These are phyloP conservation scores for Microdochium bolleyi DNA, from an alignment of 2,329 filamentous ascomycete genomes.

Conservation along the genomic window DNA sequence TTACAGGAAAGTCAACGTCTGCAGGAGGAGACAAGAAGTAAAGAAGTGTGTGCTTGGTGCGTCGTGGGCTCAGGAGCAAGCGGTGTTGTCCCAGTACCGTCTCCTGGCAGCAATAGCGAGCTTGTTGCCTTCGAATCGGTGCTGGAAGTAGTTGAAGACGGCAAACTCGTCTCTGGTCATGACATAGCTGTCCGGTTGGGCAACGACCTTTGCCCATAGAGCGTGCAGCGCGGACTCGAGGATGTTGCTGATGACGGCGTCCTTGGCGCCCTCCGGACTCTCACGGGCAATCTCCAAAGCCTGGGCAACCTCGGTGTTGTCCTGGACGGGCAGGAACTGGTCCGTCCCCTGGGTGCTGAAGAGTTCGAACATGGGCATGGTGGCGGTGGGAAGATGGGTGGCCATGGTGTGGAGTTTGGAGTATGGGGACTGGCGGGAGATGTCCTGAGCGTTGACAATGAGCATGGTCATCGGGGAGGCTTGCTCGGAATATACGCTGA, in stretches of 20 bases:
- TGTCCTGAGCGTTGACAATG: constrained; percentile 7
- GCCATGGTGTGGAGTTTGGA: constrained; percentile 9
- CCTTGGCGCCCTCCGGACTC: constrained; percentile 55
- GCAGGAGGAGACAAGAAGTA: neutral
- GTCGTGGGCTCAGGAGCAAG: constrained; percentile 2
- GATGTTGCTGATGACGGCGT: constrained; percentile 53
- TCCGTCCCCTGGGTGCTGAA: neutral
- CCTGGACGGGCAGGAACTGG: constrained; percentile 2
- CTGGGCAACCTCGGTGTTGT: constrained; percentile 44
- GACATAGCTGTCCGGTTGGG: constrained; percentile 60
- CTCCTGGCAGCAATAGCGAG: constrained; percentile 38
- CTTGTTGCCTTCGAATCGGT: constrained; percentile 49
- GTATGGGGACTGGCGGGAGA: constrained; percentile 3
- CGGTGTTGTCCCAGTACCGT: constrained; percentile 44
- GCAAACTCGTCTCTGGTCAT: constrained; percentile 73
- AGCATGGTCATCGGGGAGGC: constrained; percentile 8
- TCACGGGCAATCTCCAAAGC: constrained; percentile 73
- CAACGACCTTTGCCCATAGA: constrained; percentile 62
- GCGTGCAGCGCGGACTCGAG: constrained; percentile 56
- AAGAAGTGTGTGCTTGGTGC: neutral
- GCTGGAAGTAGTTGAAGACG: constrained; percentile 78
- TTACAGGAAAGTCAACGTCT: neutral
- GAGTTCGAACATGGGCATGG: neutral
- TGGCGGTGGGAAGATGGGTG: constrained; percentile 1
- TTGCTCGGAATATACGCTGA: neutral